These are phyloP conservation scores for Cicer pinnatifidum DNA, from an alignment of 306 rosid species.

Conservation along the genomic window DNA sequence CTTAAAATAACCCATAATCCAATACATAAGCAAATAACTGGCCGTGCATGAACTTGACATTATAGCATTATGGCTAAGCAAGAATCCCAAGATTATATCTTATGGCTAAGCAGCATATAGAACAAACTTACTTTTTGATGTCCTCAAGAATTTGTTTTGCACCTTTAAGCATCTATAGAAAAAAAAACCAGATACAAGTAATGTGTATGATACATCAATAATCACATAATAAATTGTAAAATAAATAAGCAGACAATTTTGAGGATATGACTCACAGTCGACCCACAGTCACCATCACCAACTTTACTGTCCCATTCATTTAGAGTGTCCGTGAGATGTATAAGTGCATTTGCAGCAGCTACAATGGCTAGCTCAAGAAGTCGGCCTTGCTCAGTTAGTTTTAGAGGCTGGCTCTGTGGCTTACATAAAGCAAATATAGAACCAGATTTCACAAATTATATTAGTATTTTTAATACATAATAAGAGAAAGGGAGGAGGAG, in stretches of 20 bases:
- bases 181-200: slow-evolving; percentile 42
- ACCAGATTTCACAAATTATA: slow-evolving; percentile 36
- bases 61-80: slow-evolving; percentile 13
- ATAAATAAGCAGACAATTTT: slow-evolving; percentile 21
- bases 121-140: slow-evolving; percentile 63
- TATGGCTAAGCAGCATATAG: slow-evolving; percentile 34
- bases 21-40: slow-evolving; percentile 21
- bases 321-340: slow-evolving; percentile 62
- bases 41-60: slow-evolving; percentile 1
- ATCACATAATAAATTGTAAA: slow-evolving; percentile 4
- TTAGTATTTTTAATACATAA: neutral
- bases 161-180: slow-evolving; percentile 83
- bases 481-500: neutral
- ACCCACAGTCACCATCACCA: slow-evolving; percentile 98
- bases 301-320: slow-evolving; percentile 96
- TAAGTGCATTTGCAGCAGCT: slow-evolving; percentile 81
- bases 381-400: slow-evolving; percentile 73
- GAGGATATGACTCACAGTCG: slow-evolving; percentile 69
- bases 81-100: slow-evolving; percentile 30
- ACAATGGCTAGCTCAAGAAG: slow-evolving; percentile 78
- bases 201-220: slow-evolving; percentile 38
- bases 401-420: slow-evolving; percentile 66
- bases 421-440: slow-evolving; percentile 47
- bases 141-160: slow-evolving; percentile 85
- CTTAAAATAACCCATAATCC: slow-evolving; percentile 28